phyloP scores from a whole-genome alignment of 495 filamentous ascomycete species.

The Daldinia decipiens region DNA sequence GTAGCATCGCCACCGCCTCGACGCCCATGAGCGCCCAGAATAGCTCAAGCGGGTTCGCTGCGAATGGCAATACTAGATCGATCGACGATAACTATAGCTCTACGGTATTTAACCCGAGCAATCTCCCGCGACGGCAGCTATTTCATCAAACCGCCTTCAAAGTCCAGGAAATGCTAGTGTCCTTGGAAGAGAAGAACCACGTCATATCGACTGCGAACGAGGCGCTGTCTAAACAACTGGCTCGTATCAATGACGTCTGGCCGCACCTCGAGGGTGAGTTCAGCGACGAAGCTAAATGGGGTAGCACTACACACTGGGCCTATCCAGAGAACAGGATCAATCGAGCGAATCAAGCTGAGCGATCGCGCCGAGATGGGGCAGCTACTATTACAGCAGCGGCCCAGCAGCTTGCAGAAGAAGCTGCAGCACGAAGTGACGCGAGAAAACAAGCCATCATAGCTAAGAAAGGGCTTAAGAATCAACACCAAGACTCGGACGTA shows the following conservation, averaged over 20 bases:
- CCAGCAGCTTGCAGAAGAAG: slow-evolving; percentile 78
- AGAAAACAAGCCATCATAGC: slow-evolving; percentile 81
- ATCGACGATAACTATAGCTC: slow-evolving; percentile 53
- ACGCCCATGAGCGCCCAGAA: slow-evolving; percentile 57
- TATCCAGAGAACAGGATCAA: slow-evolving; percentile 86
- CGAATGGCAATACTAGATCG: slow-evolving; percentile 48
- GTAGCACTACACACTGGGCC: slow-evolving; percentile 93
- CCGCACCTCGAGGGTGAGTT: slow-evolving; percentile 87
- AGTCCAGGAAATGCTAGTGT: slow-evolving; percentile 80
- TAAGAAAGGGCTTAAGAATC: slow-evolving; percentile 72
- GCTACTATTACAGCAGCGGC: slow-evolving; percentile 73
- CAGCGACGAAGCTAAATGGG: slow-evolving; percentile 91
- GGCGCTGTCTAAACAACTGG: slow-evolving; percentile 83
- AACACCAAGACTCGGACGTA: slow-evolving; percentile 78
- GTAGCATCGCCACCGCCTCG: slow-evolving; percentile 54
- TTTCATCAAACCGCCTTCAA: slow-evolving; percentile 68
- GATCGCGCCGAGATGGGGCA: slow-evolving; percentile 79
- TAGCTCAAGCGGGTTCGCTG: slow-evolving; percentile 53
- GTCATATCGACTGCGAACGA: slow-evolving; percentile 91
- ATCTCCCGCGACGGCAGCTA: slow-evolving; percentile 69
- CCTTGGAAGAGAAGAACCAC: slow-evolving; percentile 95
- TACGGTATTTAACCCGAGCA: slow-evolving; percentile 58
- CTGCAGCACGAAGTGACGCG: slow-evolving; percentile 79
- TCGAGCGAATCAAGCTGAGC: slow-evolving; percentile 70
- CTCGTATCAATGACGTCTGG: slow-evolving; percentile 83